Base-by-base conservation (phyloP, 1,284 basidiomycete genomes). In the Cryptococcus sp. region DNA sequence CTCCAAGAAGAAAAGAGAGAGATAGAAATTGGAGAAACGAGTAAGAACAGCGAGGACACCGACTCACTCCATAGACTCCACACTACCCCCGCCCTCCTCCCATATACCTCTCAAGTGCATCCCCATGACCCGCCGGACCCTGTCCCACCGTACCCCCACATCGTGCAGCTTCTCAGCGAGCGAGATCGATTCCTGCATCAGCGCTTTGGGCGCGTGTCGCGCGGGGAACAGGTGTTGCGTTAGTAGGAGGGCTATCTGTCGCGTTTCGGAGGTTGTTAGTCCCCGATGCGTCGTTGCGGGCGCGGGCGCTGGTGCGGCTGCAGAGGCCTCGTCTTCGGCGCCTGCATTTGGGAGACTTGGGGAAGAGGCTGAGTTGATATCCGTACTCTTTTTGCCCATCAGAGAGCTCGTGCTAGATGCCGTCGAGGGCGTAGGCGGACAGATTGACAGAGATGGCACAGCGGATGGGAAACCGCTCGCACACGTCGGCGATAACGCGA, bases 81-180 rank as follows among this genome's bases (percentile, higher is more conserved):
- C 25, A 35, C 27, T 39, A 3, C 47, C 41, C 40, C 42, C 45
- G 0, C 61, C 64, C 48, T 67, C 65, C 20, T 72, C 69, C 69
- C 66, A 72, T n/a, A 72, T 67, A 7, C 69, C 65, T 46, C 63
- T 54, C 17, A 72, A 42, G 56, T 72, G 70, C 54, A 66, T 58
- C 0, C 70, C 70, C 70, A 72, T 70, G 5, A 72, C 67, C 40
- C 63, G 45, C 39, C 70, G 22, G 8, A 57, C 53, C 38, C 41
- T 61, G 45, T 72, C 70, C 69, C 69, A 72, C 52, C 68, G 60
- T 39, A 72, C 58, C 3, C 69, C 69, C 1, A 53, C 60, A 16
- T 55, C 56, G 46, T 70, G 61, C 35, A 72, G 50, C 39, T 63
- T 57, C 35, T 68, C 65, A 2, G 69, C 62, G 5, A 69, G 48